Base-by-base conservation (phyloP, 257 asterid genomes). In the Jacaranda copaia region DNA sequence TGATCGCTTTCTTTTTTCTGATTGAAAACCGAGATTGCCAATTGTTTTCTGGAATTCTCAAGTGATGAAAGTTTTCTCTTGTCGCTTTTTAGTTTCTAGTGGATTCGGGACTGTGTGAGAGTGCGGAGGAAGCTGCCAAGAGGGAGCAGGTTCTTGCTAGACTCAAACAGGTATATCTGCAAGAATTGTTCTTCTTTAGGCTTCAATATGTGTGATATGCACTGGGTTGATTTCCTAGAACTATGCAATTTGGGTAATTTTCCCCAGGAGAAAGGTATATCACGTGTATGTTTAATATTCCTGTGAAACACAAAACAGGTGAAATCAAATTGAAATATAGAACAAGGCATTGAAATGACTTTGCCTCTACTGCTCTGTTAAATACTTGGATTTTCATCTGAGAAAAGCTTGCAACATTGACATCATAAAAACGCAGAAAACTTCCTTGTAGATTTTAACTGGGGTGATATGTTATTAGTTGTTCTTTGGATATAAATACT, bases 91-190 rank as follows among this genome's bases (percentile, higher is more conserved):
- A 91, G 99, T 90, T 88, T 86, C 80, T 91, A 92, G 87, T 75
- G 64, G 92, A 87, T 68, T 83, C 96, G 20, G 97, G 95, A 65
- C 77, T 96, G 12, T 89, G 90, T 77, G 99, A 96, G 85, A 90
- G 94, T 70, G 83, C 75, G 0, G 96, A 88, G 74, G 97, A 93
- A 68, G 85, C 89, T 77, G 88, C 82, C 70, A 93, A 85, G 83
- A 90, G 99, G 74, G 92, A 89, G 77, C 85, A 81, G 25, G 97
- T 96, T 60, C 91, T 93, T 40, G 74, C 63, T 62, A 87, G 92
- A 51, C 94, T 96, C 60, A 89, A 88, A 75, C 94, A 89, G 95
- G 99, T 93, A 81, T 65, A 1, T 15, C 8, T 63, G 10, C 18
- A 4, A 56, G 42, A 62, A 16, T 45, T 68, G 13, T 66, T 70